Conservation (phyloP, 148 eudicot species). For the Polygonum maritimum region DNA sequence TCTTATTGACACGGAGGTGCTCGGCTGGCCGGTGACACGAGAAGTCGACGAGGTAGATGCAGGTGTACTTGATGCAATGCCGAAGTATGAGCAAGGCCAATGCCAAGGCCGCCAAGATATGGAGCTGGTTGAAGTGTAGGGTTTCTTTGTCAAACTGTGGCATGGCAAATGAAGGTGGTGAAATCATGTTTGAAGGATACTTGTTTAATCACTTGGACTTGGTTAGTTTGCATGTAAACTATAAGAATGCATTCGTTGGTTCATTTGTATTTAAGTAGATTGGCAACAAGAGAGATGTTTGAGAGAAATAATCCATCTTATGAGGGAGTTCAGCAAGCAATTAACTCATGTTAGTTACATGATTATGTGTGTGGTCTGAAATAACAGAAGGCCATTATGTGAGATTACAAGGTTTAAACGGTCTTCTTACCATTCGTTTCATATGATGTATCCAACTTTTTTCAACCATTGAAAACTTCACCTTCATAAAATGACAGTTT, state of each 20-base stretch:
- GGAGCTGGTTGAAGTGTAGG: background rate
- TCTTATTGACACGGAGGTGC: constrained; percentile 20
- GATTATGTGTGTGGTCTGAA: background rate
- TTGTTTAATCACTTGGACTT: background rate
- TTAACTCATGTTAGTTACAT: background rate
- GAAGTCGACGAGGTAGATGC: constrained; percentile 32
- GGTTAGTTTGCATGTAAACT: too few relatives aligned
- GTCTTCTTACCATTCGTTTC: too few relatives aligned
- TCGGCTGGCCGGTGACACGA: constrained; percentile 26
- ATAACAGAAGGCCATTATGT: background rate
- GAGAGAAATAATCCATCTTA: background rate
- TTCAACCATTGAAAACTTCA: too few relatives aligned
- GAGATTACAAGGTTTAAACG: too few relatives aligned
- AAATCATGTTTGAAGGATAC: background rate
- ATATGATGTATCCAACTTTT: too few relatives aligned
- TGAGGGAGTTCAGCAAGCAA: background rate
- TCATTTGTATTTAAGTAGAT: background rate
- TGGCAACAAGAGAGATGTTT: background rate
- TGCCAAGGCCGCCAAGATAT: background rate
- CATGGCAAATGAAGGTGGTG: background rate
- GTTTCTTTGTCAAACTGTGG: background rate
- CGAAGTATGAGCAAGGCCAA: background rate
- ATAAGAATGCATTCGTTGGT: too few relatives aligned
- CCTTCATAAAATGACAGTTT: too few relatives aligned
- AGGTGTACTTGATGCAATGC: background rate